These are phyloP conservation scores for Nematocida sp. DNA, from an alignment of 371 early-diverging fungal genomes.

Conservation along the genomic window DNA sequence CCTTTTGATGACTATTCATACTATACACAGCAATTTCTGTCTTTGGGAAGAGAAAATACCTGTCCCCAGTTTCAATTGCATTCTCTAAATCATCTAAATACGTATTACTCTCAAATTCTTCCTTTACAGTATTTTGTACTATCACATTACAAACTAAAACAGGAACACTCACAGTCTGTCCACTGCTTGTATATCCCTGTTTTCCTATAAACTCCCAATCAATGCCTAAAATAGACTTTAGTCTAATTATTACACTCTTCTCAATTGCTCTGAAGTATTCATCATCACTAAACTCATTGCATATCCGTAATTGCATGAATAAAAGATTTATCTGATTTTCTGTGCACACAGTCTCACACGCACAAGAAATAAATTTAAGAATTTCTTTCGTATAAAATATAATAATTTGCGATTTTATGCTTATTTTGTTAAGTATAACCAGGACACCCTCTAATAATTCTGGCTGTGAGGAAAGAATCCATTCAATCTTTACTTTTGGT, in stretches of 20 bases:
- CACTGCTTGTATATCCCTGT: neutral
- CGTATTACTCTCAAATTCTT: neutral
- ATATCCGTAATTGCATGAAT: slow-evolving; percentile 14
- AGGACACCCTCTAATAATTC: slow-evolving; percentile 3
- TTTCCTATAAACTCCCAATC: slow-evolving; percentile 31
- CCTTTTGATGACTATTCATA: neutral
- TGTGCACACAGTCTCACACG: neutral
- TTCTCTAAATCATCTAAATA: slow-evolving; percentile 22
- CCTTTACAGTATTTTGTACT: too few relatives aligned
- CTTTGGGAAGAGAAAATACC: slow-evolving; percentile 43
- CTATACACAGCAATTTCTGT: neutral
- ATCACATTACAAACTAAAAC: slow-evolving; percentile 9
- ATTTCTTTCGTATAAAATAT: slow-evolving; percentile 12
- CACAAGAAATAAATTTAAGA: neutral
- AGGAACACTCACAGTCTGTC: slow-evolving; percentile 4
- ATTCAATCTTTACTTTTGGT: slow-evolving; percentile 3
- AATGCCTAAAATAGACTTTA: slow-evolving; percentile 13
- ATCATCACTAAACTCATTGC: slow-evolving; percentile 5
- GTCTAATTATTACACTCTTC: neutral
- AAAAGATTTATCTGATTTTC: slow-evolving; percentile 18
- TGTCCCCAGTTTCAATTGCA: slow-evolving; percentile 15
- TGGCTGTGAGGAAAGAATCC: neutral
- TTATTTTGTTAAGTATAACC: slow-evolving; percentile 3
- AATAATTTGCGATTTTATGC: neutral
- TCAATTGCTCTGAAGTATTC: slow-evolving; percentile 6